A percentile compares a stretch with the other conserved stretches of the same genome.
phyloP scores from a whole-genome alignment of 352 stramenopile species.

The Blastocystis sp. region DNA sequence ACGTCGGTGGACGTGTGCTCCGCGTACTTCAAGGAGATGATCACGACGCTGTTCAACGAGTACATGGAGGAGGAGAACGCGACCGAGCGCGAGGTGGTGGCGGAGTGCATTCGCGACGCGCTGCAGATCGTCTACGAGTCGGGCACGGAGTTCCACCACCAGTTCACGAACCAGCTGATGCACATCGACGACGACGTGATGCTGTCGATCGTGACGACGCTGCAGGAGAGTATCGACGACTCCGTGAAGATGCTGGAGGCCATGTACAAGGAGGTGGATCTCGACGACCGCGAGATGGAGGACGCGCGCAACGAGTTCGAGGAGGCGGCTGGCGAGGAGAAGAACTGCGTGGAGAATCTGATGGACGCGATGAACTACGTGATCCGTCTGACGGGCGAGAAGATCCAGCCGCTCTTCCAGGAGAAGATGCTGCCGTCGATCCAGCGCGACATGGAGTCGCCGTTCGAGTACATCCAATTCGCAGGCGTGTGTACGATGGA shows the following conservation, averaged over 20 bases:
- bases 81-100: background rate
- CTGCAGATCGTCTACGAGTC: constrained; percentile 12
- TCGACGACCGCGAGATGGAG: constrained; percentile 18
- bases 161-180: constrained; percentile 5
- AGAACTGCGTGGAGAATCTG: constrained; percentile 22
- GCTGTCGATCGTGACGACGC: background rate
- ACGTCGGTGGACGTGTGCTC: background rate
- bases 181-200: background rate
- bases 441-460: background rate
- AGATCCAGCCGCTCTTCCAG: background rate
- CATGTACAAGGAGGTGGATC: constrained; percentile 11
- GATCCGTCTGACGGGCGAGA: background rate
- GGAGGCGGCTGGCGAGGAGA: constrained; percentile 14
- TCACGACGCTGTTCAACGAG: background rate
- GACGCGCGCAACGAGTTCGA: constrained; percentile 35
- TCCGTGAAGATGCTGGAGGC: constrained; percentile 8
- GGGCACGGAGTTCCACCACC: background rate
- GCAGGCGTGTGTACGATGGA: constrained; percentile 1
- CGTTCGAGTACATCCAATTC: constrained; percentile 31
- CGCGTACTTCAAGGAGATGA: constrained; percentile 14
- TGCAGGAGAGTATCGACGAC: background rate
- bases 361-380: background rate
- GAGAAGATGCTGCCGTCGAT: background rate
- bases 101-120: background rate
- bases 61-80: constrained; percentile 13